Percentiles rank a stretch among this genome's conserved stretches.
Evolutionary conservation across 768 basidiomycete genomes (phyloP).

Genomic region (Cystofilobasidium capitatum): DNA sequence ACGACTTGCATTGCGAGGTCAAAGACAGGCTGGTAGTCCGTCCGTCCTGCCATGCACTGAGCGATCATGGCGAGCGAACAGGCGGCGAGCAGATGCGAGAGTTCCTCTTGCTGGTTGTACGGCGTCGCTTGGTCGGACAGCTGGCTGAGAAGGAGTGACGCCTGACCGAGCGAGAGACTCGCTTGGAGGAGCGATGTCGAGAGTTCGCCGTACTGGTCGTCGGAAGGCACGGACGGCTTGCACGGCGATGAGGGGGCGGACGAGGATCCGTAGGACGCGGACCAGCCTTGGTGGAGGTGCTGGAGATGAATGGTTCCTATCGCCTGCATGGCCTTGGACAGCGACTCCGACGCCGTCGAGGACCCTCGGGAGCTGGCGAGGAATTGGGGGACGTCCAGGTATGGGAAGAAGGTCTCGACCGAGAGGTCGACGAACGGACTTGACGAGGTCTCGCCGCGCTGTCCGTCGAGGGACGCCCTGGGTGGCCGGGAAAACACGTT

Average conservation of each 20-base stretch:
- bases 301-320: neutral
- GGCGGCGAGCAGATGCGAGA: neutral
- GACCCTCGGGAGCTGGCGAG: neutral
- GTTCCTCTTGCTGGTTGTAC: neutral
- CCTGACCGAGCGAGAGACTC: neutral
- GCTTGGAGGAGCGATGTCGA: neutral
- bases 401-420: neutral
- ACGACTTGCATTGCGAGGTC: neutral
- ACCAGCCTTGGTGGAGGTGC: neutral
- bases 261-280: too few relatives aligned
- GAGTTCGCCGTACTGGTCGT: neutral
- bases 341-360: neutral
- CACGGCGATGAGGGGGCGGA: neutral
- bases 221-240: neutral
- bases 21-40: neutral
- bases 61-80: neutral
- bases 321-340: neutral
- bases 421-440: too few relatives aligned
- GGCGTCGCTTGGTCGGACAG: neutral
- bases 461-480: too few relatives aligned
- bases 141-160: neutral
- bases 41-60: neutral
- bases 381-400: neutral
- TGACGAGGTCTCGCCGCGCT: too few relatives aligned
- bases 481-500: too few relatives aligned